These are phyloP conservation scores for Ustilago xerochloae DNA, from an alignment of 1,284 basidiomycete species.

Conservation along the genomic window DNA sequence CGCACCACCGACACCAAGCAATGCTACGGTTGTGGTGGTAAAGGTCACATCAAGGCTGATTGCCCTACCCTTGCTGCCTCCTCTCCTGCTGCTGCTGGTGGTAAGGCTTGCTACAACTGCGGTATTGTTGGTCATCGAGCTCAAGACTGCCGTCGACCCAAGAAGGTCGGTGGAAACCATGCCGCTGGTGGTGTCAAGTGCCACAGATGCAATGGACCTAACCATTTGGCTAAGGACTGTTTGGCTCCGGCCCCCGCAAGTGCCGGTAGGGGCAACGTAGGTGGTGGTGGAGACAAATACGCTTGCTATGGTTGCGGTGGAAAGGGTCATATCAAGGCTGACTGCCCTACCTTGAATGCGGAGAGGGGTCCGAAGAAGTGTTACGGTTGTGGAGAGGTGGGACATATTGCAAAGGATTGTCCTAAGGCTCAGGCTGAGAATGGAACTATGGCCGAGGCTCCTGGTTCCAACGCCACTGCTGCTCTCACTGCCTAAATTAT, in stretches of 20 bases:
- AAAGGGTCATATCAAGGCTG: conserved; percentile 32
- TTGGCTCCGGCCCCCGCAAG: neutral
- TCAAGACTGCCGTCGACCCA: neutral
- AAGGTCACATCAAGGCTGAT: conserved; percentile 44
- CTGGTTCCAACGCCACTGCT: conserved; percentile 27
- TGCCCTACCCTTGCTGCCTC: conserved; percentile 24
- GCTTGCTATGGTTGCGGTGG: neutral
- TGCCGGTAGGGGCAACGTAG: neutral
- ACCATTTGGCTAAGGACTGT: conserved; percentile 25
- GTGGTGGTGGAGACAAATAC: neutral
- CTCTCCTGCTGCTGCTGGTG: neutral
- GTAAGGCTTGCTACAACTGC: conserved; percentile 19
- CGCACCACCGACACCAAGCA: conserved; percentile 47
- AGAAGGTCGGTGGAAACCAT: neutral
- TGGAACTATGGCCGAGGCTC: conserved; percentile 22
- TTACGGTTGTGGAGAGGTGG: conserved; percentile 30
- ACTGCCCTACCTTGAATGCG: neutral
- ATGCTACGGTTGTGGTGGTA: conserved; percentile 51
- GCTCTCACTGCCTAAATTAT: conserved; percentile 30
- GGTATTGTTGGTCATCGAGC: conserved; percentile 15
- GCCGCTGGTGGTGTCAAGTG: conserved; percentile 16
- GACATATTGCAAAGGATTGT: conserved; percentile 47
- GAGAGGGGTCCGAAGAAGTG: conserved; percentile 25
- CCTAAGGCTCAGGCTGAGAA: conserved; percentile 8
- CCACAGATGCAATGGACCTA: conserved; percentile 31